A percentile compares a stretch with the other conserved stretches of the same genome.
phyloP scores from a whole-genome alignment of 208 protist genomes.

The Blechomonas ayalai region DNA sequence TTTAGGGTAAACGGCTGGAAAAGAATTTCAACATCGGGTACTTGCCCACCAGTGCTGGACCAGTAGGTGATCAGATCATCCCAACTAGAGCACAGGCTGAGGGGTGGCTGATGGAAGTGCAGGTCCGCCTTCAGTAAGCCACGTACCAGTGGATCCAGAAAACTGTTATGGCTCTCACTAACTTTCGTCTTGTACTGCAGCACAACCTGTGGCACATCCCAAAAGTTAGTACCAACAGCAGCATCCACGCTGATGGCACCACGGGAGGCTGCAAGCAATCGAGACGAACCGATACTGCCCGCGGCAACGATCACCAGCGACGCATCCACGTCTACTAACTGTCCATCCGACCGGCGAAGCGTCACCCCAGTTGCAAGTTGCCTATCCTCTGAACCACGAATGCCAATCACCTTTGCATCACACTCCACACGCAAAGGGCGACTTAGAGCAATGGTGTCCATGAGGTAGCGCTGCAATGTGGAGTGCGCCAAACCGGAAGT shows the following conservation, averaged over 20 bases:
- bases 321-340: conserved; percentile 32
- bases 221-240: conserved; percentile 50
- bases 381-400: conserved; percentile 19
- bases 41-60: conserved; percentile 26
- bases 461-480: conserved; percentile 64
- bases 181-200: conserved; percentile 65
- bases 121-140: conserved; percentile 28
- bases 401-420: conserved; percentile 35
- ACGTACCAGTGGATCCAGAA: conserved; percentile 52
- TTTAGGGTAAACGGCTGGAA: conserved; percentile 83
- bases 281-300: conserved; percentile 50
- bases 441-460: conserved; percentile 53
- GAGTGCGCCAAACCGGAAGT: conserved; percentile 44
- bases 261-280: conserved; percentile 40
- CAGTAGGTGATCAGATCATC: conserved; percentile 72
- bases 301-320: conserved; percentile 51
- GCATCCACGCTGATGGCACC: conserved; percentile 25
- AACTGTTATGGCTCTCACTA: conserved; percentile 66
- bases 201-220: conserved; percentile 72
- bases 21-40: conserved; percentile 59
- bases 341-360: conserved; percentile 27
- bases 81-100: conserved; percentile 58
- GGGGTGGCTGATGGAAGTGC: conserved; percentile 18
- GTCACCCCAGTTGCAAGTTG: conserved; percentile 38
- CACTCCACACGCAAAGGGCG: conserved; percentile 57